These are phyloP conservation scores for Rhodotorula sp. DNA, from an alignment of 1,284 basidiomycete species.

Conservation along the genomic window DNA sequence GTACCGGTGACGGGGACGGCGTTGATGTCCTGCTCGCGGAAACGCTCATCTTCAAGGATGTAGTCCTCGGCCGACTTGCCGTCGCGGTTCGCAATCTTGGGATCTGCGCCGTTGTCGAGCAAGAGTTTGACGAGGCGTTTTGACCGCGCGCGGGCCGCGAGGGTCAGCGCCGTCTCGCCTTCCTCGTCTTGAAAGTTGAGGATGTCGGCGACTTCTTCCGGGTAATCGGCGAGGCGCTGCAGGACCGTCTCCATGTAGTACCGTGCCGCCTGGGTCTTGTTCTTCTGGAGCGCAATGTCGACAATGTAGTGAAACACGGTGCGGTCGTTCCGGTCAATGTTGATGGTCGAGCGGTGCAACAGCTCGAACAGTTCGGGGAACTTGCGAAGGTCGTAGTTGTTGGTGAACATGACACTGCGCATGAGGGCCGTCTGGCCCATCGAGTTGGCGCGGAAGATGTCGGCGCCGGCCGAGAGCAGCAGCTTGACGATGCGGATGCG, in stretches of 20 bases:
- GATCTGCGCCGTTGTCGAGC: slow-evolving; percentile 94
- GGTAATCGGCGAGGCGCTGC: slow-evolving; percentile 85
- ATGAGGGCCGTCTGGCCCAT: slow-evolving; percentile 96
- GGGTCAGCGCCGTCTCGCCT: slow-evolving; percentile 93
- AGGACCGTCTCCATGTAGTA: slow-evolving; percentile 99
- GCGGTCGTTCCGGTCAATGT: slow-evolving; percentile 97
- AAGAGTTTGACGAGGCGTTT: slow-evolving; percentile 95
- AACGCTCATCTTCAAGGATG: slow-evolving; percentile 96
- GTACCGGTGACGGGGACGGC: slow-evolving; percentile 1
- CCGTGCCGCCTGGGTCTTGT: slow-evolving; percentile 93
- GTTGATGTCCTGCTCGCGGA: slow-evolving; percentile 56
- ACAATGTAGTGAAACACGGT: slow-evolving; percentile 99
- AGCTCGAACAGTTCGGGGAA: slow-evolving; percentile 98
- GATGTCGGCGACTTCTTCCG: slow-evolving; percentile 93
- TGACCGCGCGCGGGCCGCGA: slow-evolving; percentile 92
- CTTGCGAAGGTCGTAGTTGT: slow-evolving; percentile 99
- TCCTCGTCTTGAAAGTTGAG: slow-evolving; percentile 99
- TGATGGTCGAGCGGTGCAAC: slow-evolving; percentile 92
- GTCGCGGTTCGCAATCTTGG: slow-evolving; percentile 91
- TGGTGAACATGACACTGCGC: slow-evolving; percentile 99
- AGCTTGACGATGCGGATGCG: slow-evolving; percentile 94
- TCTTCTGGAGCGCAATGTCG: slow-evolving; percentile 96
- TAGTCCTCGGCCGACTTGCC: slow-evolving; percentile 98
- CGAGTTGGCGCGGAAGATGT: slow-evolving; percentile 96
- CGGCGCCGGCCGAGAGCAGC: slow-evolving; percentile 87